Base-by-base conservation (phyloP, 805 yeast species). In the Isabelozyma rhagii region DNA sequence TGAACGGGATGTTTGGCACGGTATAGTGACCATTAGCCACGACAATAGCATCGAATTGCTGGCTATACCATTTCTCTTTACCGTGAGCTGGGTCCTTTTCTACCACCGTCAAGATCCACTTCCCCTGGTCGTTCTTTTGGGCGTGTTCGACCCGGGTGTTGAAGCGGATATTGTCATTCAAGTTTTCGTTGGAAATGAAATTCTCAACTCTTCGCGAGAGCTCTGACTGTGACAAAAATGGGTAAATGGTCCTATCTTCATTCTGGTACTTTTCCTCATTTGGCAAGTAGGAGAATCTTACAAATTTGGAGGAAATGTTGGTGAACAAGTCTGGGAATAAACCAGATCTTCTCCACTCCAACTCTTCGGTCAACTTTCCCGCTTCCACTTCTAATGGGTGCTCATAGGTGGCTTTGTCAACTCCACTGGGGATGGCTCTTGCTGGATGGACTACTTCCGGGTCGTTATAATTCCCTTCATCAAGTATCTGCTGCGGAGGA, bases 21-120 rank as follows among this genome's bases (percentile, higher is more conserved):
- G 84, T 79, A 61, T 78, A 84, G 51, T 82, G 82, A 1, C 94
- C 94, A 7, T 79, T 69, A 6, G 89, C 86, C 8, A 85, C 63
- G 3, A 82, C 79, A 6, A 87, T 79, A 8, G 82, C 87, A 60
- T 87, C 92, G 54, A 75, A 82, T 34, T 60, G 61, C 47, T 79
- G 79, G 25, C 56, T 61, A 52, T 78, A 78, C 82, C 82, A 78
- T 31, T 55, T 52, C 52, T 51, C 75, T 8, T 41, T 41, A 11
- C 47, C 51, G 4, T 27, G 44, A 3, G 36, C 48, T 2, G 46
- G 44, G 8, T 49, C 50, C 9, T 51, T 51, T 43, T 43, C 51
- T 21, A 59, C 53, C 1, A 70, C 58, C 5, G 67, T 61, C 8
- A 75, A 34, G 0, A 58, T 51, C 82, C 82, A 78, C 57, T 74